phyloP scores from a whole-genome alignment of 2,329 filamentous ascomycete genomes.

The Westerdykella ornata region DNA sequence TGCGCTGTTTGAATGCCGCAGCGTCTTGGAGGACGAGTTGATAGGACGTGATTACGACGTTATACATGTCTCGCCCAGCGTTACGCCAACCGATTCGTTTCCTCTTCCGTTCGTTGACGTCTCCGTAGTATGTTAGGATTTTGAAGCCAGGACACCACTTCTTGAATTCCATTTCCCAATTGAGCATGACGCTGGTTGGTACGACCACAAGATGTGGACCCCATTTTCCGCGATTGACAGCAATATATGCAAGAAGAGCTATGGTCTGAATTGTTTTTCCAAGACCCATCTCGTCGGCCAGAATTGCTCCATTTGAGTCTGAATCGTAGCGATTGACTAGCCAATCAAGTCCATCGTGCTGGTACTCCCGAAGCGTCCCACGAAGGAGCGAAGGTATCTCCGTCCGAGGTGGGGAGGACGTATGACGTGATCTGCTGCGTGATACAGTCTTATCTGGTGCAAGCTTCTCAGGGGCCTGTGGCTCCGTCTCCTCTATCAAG shows the following conservation, averaged over 20 bases:
- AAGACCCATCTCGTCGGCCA: slow-evolving; percentile 97
- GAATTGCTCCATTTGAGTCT: slow-evolving; percentile 78
- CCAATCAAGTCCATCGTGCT: slow-evolving; percentile 96
- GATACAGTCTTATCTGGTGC: slow-evolving; percentile 12
- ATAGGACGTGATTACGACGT: slow-evolving; percentile 96
- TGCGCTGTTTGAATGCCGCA: slow-evolving; percentile 82
- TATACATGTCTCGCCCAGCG: slow-evolving; percentile 70
- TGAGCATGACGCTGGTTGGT: slow-evolving; percentile 95
- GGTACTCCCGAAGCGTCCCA: slow-evolving; percentile 87
- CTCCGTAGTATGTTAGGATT: slow-evolving; percentile 93
- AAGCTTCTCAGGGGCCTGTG: slow-evolving; percentile 12
- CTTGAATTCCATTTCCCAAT: slow-evolving; percentile 99
- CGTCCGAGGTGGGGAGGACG: slow-evolving; percentile 27
- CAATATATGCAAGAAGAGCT: slow-evolving; percentile 82
- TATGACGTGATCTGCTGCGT: slow-evolving; percentile 19
- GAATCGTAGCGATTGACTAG: slow-evolving; percentile 87
- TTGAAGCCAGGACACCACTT: slow-evolving; percentile 99
- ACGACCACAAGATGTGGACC: slow-evolving; percentile 94
- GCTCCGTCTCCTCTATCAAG: slow-evolving; percentile 12
- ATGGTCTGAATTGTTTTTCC: slow-evolving; percentile 99
- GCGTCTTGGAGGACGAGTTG: slow-evolving; percentile 92
- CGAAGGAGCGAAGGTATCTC: slow-evolving; percentile 59
- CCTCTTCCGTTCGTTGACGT: slow-evolving; percentile 80
- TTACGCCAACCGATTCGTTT: slow-evolving; percentile 93
- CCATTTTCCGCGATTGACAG: slow-evolving; percentile 86